Conservation (phyloP, 257 asterid genomes). For the Salvia rosmarinus region DNA sequence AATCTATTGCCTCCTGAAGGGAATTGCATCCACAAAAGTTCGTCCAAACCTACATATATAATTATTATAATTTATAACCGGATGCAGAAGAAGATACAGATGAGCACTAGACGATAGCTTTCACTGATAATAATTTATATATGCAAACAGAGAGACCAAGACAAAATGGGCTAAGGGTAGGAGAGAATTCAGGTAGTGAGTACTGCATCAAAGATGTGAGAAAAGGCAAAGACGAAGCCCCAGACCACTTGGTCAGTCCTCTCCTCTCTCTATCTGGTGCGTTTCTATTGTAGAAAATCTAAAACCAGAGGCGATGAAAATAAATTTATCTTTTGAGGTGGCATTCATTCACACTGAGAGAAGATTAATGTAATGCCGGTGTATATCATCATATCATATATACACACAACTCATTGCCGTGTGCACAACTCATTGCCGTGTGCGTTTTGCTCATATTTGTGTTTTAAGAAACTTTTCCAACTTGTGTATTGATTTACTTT, state of each 20-base stretch:
- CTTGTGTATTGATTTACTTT: background rate
- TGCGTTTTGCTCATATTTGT: background rate
- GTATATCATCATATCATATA: background rate
- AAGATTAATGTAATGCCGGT: conserved; percentile 22
- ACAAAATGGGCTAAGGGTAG: conserved; percentile 36
- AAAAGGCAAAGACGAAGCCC: conserved; percentile 38
- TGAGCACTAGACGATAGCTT: conserved; percentile 8
- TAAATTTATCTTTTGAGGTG: conserved; percentile 10
- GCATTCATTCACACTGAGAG: background rate
- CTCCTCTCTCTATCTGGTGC: conserved; percentile 32
- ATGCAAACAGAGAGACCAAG: conserved; percentile 15
- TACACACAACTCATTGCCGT: background rate
- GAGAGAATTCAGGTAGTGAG: conserved; percentile 48
- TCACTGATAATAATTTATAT: background rate
- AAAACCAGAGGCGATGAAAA: conserved; percentile 24
- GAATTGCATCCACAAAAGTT: conserved; percentile 43
- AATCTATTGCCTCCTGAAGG: conserved; percentile 38
- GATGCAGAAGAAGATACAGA: conserved; percentile 21
- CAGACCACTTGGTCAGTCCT: conserved; percentile 31
- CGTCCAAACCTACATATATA: background rate
- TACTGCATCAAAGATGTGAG: conserved; percentile 35
- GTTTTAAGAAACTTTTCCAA: background rate
- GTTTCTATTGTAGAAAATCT: conserved; percentile 8
- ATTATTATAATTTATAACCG: background rate
- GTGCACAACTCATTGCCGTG: conserved; percentile 6